Evolutionary conservation across 306 rosid genomes (phyloP).

Genomic region (Quercus mongolica): DNA sequence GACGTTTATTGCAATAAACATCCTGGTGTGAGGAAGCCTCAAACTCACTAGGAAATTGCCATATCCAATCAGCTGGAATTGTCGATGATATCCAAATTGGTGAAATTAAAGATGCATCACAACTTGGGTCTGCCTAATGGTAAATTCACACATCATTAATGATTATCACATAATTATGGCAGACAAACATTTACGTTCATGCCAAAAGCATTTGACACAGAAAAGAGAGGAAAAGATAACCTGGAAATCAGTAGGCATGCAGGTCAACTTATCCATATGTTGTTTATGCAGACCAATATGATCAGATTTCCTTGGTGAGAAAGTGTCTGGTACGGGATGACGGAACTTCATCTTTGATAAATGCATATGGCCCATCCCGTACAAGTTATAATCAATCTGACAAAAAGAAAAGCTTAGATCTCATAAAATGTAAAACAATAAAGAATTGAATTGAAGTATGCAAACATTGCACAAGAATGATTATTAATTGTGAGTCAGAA

Average conservation of each 20-base stretch:
- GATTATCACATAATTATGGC: too few relatives aligned
- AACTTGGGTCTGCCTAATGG: too few relatives aligned
- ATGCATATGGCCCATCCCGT: slow-evolving; percentile 28
- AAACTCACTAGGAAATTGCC: too few relatives aligned
- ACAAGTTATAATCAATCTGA: slow-evolving; percentile 48
- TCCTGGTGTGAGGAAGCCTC: too few relatives aligned
- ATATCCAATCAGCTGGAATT: too few relatives aligned
- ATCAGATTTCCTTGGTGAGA: slow-evolving; percentile 32
- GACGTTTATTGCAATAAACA: too few relatives aligned
- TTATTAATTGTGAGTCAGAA: background rate
- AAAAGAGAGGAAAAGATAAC: slow-evolving; percentile 18
- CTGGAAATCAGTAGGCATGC: slow-evolving; percentile 33
- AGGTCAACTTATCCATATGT: slow-evolving; percentile 13
- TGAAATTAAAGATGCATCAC: too few relatives aligned
- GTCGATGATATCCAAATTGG: too few relatives aligned
- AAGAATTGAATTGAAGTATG: background rate
- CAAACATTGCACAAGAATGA: background rate
- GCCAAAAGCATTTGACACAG: background rate
- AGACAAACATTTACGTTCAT: too few relatives aligned
- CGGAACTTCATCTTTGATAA: slow-evolving; percentile 79
- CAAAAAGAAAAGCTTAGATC: slow-evolving; percentile 12
- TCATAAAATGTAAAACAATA: slow-evolving; percentile 3
- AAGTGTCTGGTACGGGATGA: slow-evolving; percentile 61
- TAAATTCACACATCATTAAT: too few relatives aligned
- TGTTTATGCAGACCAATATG: slow-evolving; percentile 12